phyloP scores from a whole-genome alignment of 768 basidiomycete species.

The Lentinula detonsa region DNA sequence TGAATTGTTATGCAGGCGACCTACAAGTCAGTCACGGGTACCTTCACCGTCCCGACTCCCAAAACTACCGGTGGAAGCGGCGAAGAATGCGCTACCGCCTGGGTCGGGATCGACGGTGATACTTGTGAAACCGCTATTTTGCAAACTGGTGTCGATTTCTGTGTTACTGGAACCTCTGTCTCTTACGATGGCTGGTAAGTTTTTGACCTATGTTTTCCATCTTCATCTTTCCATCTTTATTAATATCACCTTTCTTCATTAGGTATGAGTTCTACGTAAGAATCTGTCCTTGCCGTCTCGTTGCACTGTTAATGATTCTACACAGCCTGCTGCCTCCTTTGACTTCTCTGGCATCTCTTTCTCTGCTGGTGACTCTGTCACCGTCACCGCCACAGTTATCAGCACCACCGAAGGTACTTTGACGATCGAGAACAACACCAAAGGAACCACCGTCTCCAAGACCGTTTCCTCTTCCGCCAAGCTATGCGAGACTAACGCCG shows the following conservation, averaged over 20 bases:
- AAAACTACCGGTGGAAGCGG: not conserved
- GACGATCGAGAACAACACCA: conserved; percentile 5
- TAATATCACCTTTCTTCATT: not conserved
- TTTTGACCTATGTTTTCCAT: not conserved
- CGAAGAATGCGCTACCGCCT: conserved; percentile 5
- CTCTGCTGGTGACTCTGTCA: conserved; percentile 7
- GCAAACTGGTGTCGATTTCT: conserved; percentile 9
- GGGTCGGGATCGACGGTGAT: conserved; percentile 11
- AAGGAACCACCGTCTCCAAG: not conserved
- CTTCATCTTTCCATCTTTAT: not conserved
- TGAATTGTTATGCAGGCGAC: not conserved
- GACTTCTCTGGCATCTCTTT: conserved; percentile 2
- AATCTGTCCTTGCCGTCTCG: not conserved
- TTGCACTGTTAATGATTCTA: not conserved
- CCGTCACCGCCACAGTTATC: conserved; percentile 2
- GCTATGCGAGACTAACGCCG: not conserved
- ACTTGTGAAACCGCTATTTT: conserved; percentile 4
- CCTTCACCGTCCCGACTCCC: conserved; percentile 8
- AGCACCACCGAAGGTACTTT: conserved; percentile 1
- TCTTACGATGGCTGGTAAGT: conserved; percentile 1
- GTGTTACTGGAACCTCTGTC: not conserved
- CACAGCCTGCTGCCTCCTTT: not conserved
- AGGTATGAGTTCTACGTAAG: conserved; percentile 4
- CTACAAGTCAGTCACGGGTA: conserved; percentile 7
- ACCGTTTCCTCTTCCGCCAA: not conserved